phyloP scores from a whole-genome alignment of 805 yeast species.

The Wickerhamiella sergipiensis region DNA sequence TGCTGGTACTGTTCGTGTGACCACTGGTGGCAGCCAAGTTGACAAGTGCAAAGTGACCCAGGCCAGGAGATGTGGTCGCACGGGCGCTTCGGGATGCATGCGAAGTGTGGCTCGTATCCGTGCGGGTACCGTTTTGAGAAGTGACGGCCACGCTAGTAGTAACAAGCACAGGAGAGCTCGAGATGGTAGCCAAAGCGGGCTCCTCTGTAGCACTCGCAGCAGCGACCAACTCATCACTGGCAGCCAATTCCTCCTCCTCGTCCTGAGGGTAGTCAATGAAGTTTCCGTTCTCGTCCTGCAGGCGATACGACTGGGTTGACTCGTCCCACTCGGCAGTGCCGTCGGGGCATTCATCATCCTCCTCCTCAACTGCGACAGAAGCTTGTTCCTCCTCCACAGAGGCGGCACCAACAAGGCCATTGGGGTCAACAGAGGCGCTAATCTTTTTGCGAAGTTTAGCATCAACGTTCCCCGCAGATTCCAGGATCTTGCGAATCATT shows the following conservation, averaged over 20 bases:
- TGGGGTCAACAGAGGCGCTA: not conserved
- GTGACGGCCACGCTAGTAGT: not conserved
- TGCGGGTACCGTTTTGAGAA: not conserved
- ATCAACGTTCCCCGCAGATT: not conserved
- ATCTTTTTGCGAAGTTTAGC: not conserved
- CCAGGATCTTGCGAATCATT: not conserved
- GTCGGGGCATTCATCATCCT: not conserved
- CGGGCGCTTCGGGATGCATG: not conserved
- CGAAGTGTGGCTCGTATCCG: not conserved
- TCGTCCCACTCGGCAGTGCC: conserved; percentile 1
- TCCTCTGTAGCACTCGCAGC: not conserved
- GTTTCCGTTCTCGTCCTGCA: not conserved
- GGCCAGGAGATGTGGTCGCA: not conserved
- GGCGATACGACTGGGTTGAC: not conserved
- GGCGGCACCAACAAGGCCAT: conserved; percentile 3
- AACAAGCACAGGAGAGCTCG: not conserved
- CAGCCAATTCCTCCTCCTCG: not conserved
- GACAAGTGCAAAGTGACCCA: not conserved
- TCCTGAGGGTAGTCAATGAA: not conserved
- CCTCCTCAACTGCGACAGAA: not conserved
- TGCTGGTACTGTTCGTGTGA: not conserved
- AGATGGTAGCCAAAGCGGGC: not conserved
- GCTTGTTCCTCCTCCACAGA: not conserved
- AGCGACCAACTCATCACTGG: not conserved
- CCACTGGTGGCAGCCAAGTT: not conserved